Base-by-base conservation (phyloP, 768 basidiomycete species). In the Russula sp. region DNA sequence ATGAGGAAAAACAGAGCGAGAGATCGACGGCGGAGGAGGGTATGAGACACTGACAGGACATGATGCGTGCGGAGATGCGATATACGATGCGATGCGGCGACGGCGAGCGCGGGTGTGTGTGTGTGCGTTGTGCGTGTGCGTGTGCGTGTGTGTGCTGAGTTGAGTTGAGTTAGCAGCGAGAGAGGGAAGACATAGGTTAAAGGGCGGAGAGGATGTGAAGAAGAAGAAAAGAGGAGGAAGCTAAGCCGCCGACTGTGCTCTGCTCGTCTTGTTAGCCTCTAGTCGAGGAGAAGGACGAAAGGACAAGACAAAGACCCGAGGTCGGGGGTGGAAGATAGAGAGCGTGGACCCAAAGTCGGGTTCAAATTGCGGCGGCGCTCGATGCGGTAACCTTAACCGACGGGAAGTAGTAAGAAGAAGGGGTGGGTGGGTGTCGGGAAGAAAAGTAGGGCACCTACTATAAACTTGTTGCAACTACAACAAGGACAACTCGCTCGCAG, bases 1-100 rank as follows among this genome's bases (percentile, higher is more conserved):
- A 34, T 34, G 26, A 52, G 24, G 18, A 38, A 34, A 34, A 34
- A 34, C 48, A 51, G 61, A 36, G 54, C 26, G 61, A 26, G 61
- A 26, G 63, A 67, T 69, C 66, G 65, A 57, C 60, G 44, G 67
- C 50, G 60, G 57, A 55, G 49, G 66, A 34, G 63, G 58, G 51
- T 59, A 52, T 57, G 59, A 5, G 30, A 61, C 53, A 67, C 66
- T 69, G 66, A 69, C 67, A 69, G 66, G 67, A 63, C 67, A 69
- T 69, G 58, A 38, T 68, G 58, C 62, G 67, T 59, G 64, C 59
- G 50, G 58, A 57, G 22, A 38, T 36, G 36, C 36, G 34, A 34
- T 36, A 53, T 46, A 44, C 40, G n/a, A 44, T 54, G 34, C 53
- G n/a, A 36, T 34, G 34, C 36, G 34, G 36, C 28, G 10, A 26